A percentile compares a stretch with the other conserved stretches of the same genome.
These are phyloP conservation scores for Nicotiana obtusifolia DNA, from an alignment of 257 asterid genomes.

Conservation along the genomic window DNA sequence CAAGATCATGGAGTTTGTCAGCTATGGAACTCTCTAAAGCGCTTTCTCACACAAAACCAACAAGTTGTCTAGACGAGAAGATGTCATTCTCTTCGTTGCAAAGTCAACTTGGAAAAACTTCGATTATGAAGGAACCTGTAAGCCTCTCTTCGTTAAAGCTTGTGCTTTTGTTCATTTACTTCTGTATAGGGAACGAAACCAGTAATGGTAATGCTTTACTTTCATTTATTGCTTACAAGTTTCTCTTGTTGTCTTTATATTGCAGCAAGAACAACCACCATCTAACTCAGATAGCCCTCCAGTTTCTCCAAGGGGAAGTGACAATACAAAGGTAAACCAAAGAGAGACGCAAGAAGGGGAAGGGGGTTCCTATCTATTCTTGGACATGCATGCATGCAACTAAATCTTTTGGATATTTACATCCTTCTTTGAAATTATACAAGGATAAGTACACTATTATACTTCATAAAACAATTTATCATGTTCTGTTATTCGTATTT, in stretches of 20 bases:
- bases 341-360: background rate
- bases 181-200: background rate
- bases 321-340: conserved; percentile 50
- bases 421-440: background rate
- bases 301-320: conserved; percentile 58
- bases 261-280: conserved; percentile 37
- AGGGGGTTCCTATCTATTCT: background rate
- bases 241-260: conserved; percentile 1
- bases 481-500: background rate
- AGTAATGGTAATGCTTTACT: background rate
- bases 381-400: background rate
- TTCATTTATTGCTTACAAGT: background rate
- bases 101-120: conserved; percentile 20
- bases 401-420: background rate
- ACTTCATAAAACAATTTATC: background rate
- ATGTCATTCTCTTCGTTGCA: conserved; percentile 14
- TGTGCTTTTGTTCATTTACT: background rate
- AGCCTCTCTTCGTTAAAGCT: background rate
- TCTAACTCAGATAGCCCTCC: conserved; percentile 52
- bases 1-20: conserved; percentile 79
- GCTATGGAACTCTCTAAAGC: conserved; percentile 76
- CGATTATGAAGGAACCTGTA: conserved; percentile 23
- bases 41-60: conserved; percentile 36
- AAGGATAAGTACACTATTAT: background rate
- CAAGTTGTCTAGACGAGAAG: conserved; percentile 19